Conservation (phyloP, 805 yeast genomes). For the Teunomyces funiuensis region DNA sequence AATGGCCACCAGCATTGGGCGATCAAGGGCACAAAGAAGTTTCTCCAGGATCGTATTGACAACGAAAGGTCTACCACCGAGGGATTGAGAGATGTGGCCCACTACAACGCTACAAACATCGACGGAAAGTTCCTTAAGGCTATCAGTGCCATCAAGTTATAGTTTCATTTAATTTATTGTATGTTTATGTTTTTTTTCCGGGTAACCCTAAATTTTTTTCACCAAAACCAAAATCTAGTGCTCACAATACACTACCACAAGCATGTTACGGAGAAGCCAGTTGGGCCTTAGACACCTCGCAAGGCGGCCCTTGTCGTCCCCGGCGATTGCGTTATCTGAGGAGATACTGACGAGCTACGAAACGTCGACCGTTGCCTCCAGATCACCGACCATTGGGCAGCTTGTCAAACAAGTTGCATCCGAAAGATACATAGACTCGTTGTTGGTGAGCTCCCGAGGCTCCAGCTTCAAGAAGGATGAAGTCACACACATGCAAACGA, state of each 20-base stretch:
- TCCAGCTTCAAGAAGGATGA: background rate
- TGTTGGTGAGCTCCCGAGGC: background rate
- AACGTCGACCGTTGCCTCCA: background rate
- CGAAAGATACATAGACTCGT: slow-evolving; percentile 1
- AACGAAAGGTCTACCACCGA: slow-evolving; percentile 37
- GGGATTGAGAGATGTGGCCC: slow-evolving; percentile 55
- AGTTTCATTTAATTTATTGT: background rate
- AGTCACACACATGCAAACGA: slow-evolving; percentile 9
- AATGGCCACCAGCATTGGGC: slow-evolving; percentile 55
- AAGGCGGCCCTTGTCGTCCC: slow-evolving; percentile 11
- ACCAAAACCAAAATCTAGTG: background rate
- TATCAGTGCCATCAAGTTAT: slow-evolving; percentile 3
- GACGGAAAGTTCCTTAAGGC: slow-evolving; percentile 14
- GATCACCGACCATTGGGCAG: background rate
- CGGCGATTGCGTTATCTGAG: slow-evolving; percentile 13
- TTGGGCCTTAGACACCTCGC: slow-evolving; percentile 3
- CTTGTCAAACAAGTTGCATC: slow-evolving; percentile 1
- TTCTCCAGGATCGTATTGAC: slow-evolving; percentile 43
- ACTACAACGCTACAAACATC: slow-evolving; percentile 46
- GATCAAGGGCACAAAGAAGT: slow-evolving; percentile 60
- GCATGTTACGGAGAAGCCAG: slow-evolving; percentile 4
- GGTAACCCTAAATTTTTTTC: slow-evolving; percentile 5
- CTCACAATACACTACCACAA: background rate
- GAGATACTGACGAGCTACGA: slow-evolving; percentile 6
- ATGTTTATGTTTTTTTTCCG: background rate